A percentile compares a stretch with the other conserved stretches of the same genome.
These are phyloP conservation scores for Penicillium canescens DNA, from an alignment of 495 filamentous ascomycete species.

Conservation along the genomic window DNA sequence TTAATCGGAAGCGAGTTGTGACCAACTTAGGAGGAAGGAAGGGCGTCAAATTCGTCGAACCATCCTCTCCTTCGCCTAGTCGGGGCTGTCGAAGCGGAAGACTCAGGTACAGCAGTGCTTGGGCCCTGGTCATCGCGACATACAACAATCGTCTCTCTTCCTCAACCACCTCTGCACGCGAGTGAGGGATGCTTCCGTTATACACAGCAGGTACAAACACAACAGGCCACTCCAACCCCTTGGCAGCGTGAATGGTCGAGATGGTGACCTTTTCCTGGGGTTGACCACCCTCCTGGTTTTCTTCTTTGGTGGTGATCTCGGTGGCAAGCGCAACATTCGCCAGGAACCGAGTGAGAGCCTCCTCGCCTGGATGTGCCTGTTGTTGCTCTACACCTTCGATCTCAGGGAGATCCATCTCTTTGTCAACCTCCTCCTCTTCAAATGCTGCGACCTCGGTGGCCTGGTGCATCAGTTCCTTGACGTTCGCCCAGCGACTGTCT, in stretches of 20 bases:
- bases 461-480: slow-evolving; percentile 82
- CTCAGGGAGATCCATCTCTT: slow-evolving; percentile 71
- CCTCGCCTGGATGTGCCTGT: slow-evolving; percentile 55
- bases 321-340: slow-evolving; percentile 86
- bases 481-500: slow-evolving; percentile 85
- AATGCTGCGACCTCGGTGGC: slow-evolving; percentile 58
- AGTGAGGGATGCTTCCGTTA: slow-evolving; percentile 91
- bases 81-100: slow-evolving; percentile 67
- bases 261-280: slow-evolving; percentile 74
- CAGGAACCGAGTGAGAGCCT: slow-evolving; percentile 76
- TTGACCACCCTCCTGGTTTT: slow-evolving; percentile 48
- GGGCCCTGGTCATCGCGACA: slow-evolving; percentile 96
- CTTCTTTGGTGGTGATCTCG: slow-evolving; percentile 63
- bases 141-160: slow-evolving; percentile 92
- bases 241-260: slow-evolving; percentile 95
- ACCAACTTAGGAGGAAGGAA: slow-evolving; percentile 59
- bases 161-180: slow-evolving; percentile 82
- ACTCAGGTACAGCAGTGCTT: slow-evolving; percentile 88
- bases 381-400: slow-evolving; percentile 75
- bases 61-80: slow-evolving; percentile 50
- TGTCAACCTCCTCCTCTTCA: slow-evolving; percentile 32
- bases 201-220: slow-evolving; percentile 94
- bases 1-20: slow-evolving; percentile 48
- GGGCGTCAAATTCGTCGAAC: slow-evolving; percentile 54
- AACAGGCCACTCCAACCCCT: slow-evolving; percentile 96